Evolutionary conservation across 345 rosid species (phyloP).

Genomic region (Carallia brachiata): DNA sequence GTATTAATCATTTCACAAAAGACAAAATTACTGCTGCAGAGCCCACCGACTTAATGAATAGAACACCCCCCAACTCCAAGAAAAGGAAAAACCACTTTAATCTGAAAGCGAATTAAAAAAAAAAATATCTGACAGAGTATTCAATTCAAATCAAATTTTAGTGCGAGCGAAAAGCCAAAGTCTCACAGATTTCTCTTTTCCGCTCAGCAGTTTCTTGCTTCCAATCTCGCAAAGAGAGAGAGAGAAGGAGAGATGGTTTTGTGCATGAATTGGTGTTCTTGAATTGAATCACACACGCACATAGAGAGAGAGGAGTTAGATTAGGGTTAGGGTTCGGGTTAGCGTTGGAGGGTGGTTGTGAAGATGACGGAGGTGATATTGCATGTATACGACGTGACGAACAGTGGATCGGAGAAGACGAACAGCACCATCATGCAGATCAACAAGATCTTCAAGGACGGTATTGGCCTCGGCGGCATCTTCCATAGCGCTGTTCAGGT

Average conservation of each 20-base stretch:
- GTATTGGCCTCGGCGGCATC: constrained; percentile 93
- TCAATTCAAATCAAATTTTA: too few relatives aligned
- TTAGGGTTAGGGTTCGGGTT: constrained; percentile 23
- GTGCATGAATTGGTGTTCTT: constrained; percentile 8
- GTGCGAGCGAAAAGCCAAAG: background rate
- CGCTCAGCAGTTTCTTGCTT: background rate
- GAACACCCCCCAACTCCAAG: too few relatives aligned
- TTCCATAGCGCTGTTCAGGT: constrained; percentile 99
- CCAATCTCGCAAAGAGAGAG: background rate
- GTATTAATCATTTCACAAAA: too few relatives aligned
- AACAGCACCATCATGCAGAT: constrained; percentile 85
- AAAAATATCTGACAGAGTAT: too few relatives aligned
- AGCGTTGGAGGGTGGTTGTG: constrained; percentile 7
- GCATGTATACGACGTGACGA: constrained; percentile 91
- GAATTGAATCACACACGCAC: background rate
- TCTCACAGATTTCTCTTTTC: background rate
- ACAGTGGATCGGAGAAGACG: constrained; percentile 94
- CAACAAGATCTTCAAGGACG: constrained; percentile 93
- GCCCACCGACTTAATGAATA: too few relatives aligned
- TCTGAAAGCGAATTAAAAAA: too few relatives aligned
- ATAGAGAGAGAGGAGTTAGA: background rate
- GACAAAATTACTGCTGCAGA: too few relatives aligned
- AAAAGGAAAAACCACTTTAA: too few relatives aligned
- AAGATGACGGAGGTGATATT: constrained; percentile 75
- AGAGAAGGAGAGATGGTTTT: background rate